These are phyloP conservation scores for Teratosphaeria zuluensis DNA, from an alignment of 2,329 filamentous ascomycete genomes.

Conservation along the genomic window DNA sequence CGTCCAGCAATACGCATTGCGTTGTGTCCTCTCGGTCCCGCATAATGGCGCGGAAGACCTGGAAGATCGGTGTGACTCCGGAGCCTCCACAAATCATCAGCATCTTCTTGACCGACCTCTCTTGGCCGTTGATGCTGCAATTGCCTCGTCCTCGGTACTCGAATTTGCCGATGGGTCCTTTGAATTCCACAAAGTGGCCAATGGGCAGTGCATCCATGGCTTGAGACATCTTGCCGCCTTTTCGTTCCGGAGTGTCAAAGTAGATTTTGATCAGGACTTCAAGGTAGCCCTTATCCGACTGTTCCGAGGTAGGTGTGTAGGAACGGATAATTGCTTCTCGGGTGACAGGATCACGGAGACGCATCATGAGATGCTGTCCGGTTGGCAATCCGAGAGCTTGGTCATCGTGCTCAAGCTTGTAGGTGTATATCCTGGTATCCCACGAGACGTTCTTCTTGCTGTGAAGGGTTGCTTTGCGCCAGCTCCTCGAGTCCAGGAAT, in stretches of 20 bases:
- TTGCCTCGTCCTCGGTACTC: conserved; percentile 61
- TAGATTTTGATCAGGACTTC: conserved; percentile 80
- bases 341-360: conserved; percentile 61
- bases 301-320: conserved; percentile 74
- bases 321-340: conserved; percentile 68
- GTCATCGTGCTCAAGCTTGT: conserved; percentile 60
- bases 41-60: conserved; percentile 67
- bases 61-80: conserved; percentile 88
- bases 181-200: conserved; percentile 70
- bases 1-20: conserved; percentile 63
- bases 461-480: conserved; percentile 64
- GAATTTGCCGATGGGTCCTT: conserved; percentile 80
- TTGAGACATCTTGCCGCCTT: conserved; percentile 73
- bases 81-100: conserved; percentile 81
- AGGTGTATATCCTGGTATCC: conserved; percentile 74
- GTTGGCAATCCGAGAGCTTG: conserved; percentile 69
- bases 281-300: conserved; percentile 50
- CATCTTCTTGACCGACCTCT: conserved; percentile 54
- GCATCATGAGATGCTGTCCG: conserved; percentile 81
- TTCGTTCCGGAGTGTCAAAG: conserved; percentile 45
- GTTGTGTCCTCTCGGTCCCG: conserved; percentile 55
- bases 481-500: conserved; percentile 63
- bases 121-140: conserved; percentile 50
- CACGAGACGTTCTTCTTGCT: conserved; percentile 60
- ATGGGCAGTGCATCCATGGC: conserved; percentile 64